phyloP scores from a whole-genome alignment of 1,139 yeast genomes.

The Hyphopichia khmerensis region DNA sequence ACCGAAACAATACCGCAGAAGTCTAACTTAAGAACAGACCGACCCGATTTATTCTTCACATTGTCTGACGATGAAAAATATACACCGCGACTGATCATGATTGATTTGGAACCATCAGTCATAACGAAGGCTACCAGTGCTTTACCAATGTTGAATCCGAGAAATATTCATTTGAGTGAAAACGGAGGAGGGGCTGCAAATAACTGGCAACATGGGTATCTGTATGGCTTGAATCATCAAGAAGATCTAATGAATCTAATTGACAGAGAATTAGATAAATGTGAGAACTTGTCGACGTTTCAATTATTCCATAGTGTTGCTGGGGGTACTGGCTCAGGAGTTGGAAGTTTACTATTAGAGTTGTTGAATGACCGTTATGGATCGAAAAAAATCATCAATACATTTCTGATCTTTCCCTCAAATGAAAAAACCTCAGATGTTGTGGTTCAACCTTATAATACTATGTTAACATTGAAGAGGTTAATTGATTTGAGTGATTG shows the following conservation, averaged over 20 bases:
- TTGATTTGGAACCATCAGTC: constrained; percentile 92
- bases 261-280: constrained; percentile 87
- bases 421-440: constrained; percentile 82
- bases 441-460: constrained; percentile 95
- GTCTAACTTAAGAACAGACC: constrained; percentile 53
- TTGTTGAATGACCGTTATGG: constrained; percentile 73
- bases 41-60: constrained; percentile 83
- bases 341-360: constrained; percentile 82
- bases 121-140: constrained; percentile 59
- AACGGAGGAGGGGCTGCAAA: constrained; percentile 94
- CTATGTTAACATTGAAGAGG: constrained; percentile 76
- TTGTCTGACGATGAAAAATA: constrained; percentile 69
- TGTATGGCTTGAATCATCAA: constrained; percentile 65
- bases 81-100: constrained; percentile 81
- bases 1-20: background rate
- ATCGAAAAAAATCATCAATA: constrained; percentile 77
- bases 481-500: constrained; percentile 84
- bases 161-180: constrained; percentile 75
- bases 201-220: constrained; percentile 91
- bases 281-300: constrained; percentile 88
- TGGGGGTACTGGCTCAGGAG: constrained; percentile 97
- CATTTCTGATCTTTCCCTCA: constrained; percentile 84
- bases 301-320: constrained; percentile 95
- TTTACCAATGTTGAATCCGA: constrained; percentile 76
- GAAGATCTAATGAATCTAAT: constrained; percentile 79